Conservation (phyloP, 768 basidiomycete genomes). For the Podaxis rugospora region DNA sequence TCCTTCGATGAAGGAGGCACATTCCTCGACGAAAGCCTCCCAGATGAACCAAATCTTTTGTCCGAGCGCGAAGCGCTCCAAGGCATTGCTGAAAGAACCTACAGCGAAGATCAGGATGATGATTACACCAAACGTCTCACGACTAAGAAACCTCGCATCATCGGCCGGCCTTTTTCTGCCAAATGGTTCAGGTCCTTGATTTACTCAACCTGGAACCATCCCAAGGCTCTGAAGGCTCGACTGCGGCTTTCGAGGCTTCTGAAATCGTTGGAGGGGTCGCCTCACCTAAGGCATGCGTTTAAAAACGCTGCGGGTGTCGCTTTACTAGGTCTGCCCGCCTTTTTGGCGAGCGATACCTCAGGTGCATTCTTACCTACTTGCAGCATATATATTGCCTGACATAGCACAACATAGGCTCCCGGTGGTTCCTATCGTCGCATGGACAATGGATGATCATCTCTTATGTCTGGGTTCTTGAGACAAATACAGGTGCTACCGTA, state of each 20-base stretch:
- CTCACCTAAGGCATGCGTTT: conserved; percentile 39
- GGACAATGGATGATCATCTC: conserved; percentile 50
- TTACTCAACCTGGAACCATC: conserved; percentile 20
- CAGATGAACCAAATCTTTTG: conserved; percentile 18
- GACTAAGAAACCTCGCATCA: not conserved
- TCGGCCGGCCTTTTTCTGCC: conserved; percentile 9
- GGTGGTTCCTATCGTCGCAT: conserved; percentile 33
- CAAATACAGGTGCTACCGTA: conserved; percentile 46
- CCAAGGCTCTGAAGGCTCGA: conserved; percentile 22
- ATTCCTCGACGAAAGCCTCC: conserved; percentile 13
- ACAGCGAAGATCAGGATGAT: conserved; percentile 3
- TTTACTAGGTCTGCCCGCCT: conserved; percentile 37
- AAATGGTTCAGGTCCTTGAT: conserved; percentile 12
- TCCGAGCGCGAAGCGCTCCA: conserved; percentile 27
- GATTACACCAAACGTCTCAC: not conserved
- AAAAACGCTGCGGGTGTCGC: conserved; percentile 43
- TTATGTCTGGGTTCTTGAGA: conserved; percentile 48
- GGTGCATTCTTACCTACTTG: conserved; percentile 21
- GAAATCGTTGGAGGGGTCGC: conserved; percentile 30
- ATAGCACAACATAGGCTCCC: conserved; percentile 20
- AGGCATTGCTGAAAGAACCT: conserved; percentile 26
- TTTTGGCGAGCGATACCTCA: conserved; percentile 28
- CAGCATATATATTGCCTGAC: not conserved
- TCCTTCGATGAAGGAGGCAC: conserved; percentile 17
- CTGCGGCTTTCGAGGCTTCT: conserved; percentile 27